These are phyloP conservation scores for Trichosporon sp. DNA, from an alignment of 1,284 basidiomycete genomes.

Conservation along the genomic window DNA sequence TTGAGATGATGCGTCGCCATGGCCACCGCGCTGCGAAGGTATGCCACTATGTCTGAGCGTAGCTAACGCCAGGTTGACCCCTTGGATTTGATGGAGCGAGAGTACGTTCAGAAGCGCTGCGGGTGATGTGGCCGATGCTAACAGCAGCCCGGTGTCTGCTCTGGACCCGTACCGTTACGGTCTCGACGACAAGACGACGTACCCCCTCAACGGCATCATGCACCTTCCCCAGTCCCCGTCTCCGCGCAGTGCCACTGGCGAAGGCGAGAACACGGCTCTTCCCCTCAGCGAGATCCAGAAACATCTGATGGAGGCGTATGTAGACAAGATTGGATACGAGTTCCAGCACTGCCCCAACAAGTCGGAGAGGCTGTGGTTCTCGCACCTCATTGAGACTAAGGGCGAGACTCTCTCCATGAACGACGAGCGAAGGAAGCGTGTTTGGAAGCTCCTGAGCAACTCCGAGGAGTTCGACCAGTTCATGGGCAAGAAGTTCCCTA, in stretches of 20 bases:
- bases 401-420: slow-evolving; percentile 41
- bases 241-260: slow-evolving; percentile 49
- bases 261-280: slow-evolving; percentile 58
- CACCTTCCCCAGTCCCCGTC: slow-evolving; percentile 29
- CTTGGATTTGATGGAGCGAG: slow-evolving; percentile 74
- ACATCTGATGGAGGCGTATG: slow-evolving; percentile 68
- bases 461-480: slow-evolving; percentile 70
- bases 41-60: slow-evolving; percentile 47
- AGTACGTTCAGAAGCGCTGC: slow-evolving; percentile 51
- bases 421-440: slow-evolving; percentile 54
- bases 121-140: not conserved
- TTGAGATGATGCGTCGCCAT: slow-evolving; percentile 67
- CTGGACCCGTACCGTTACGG: slow-evolving; percentile 75
- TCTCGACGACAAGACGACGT: slow-evolving; percentile 52
- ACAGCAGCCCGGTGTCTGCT: slow-evolving; percentile 59
- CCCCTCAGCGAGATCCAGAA: slow-evolving; percentile 61
- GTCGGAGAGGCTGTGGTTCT: slow-evolving; percentile 61
- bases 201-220: slow-evolving; percentile 70
- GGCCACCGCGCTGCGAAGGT: slow-evolving; percentile 44
- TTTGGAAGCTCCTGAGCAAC: slow-evolving; percentile 63
- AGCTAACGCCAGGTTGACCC: slow-evolving; percentile 71
- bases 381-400: slow-evolving; percentile 70
- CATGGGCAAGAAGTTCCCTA: slow-evolving; percentile 45
- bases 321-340: slow-evolving; percentile 79
- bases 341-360: slow-evolving; percentile 53